phyloP scores from a whole-genome alignment of 2,329 filamentous ascomycete species.

The Cercospora sp. region DNA sequence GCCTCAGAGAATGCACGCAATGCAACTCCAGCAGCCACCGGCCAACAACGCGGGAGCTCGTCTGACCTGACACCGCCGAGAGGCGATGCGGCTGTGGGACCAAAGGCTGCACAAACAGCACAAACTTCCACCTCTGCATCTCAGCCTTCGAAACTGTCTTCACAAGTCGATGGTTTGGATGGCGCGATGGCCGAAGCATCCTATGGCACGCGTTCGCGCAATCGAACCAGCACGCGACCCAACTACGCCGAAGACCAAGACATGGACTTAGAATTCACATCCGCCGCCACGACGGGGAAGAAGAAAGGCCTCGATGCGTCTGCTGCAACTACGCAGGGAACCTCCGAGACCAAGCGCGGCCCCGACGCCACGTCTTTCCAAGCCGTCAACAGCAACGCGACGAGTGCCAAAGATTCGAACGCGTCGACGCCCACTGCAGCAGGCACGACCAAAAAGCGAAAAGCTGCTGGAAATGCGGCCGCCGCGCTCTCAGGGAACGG shows the following conservation, averaged over 20 bases:
- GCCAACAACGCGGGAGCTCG: conserved; percentile 21
- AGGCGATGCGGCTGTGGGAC: conserved; percentile 28
- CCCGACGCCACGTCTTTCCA: conserved; percentile 13
- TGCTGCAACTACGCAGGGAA: conserved; percentile 18
- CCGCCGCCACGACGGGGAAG: conserved; percentile 39
- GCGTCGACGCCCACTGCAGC: conserved; percentile 60
- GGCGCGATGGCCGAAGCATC: conserved; percentile 48
- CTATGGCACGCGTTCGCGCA: conserved; percentile 91
- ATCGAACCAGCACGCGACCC: conserved; percentile 74
- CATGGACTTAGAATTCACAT: conserved; percentile 74
- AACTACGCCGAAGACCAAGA: conserved; percentile 98
- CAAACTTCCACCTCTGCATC: conserved; percentile 28
- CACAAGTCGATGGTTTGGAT: conserved; percentile 31
- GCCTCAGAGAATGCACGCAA: conserved; percentile 25
- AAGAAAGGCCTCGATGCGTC: conserved; percentile 41
- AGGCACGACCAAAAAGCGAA: conserved; percentile 74
- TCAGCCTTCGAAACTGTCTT: conserved; percentile 25
- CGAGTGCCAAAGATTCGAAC: conserved; percentile 24
- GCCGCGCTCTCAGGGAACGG: conserved; percentile 30
- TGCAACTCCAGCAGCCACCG: conserved; percentile 21
- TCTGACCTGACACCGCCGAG: conserved; percentile 30
- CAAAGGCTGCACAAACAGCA: conserved; percentile 31
- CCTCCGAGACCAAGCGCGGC: conserved; percentile 20
- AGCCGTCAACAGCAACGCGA: conserved; percentile 19
- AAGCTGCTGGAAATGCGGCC: conserved; percentile 59